A percentile compares a stretch with the other conserved stretches of the same genome.
Evolutionary conservation across 768 basidiomycete species (phyloP).

Genomic region (Pleurotus cornucopiae): DNA sequence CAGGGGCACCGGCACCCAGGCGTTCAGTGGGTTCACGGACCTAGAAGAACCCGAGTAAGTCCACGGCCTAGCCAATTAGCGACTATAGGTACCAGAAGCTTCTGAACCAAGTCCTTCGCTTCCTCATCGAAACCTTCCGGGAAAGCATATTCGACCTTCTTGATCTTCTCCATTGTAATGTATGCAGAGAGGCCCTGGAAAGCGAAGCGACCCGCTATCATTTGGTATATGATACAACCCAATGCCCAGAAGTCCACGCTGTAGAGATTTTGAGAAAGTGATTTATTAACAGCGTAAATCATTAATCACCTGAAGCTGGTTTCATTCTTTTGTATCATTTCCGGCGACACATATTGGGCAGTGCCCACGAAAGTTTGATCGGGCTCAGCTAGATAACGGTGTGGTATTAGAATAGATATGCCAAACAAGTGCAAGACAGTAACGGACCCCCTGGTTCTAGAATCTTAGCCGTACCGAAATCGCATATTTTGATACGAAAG

Average conservation of each 20-base stretch:
- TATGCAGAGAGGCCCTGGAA: conserved; percentile 92
- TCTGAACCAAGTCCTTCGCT: conserved; percentile 76
- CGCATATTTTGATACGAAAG: conserved; percentile 90
- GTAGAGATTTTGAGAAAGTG: conserved; percentile 12
- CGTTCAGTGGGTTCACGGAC: conserved; percentile 31
- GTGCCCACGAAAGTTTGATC: conserved; percentile 83
- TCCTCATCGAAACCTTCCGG: conserved; percentile 81
- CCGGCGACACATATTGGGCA: conserved; percentile 86
- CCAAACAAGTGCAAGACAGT: conserved; percentile 6
- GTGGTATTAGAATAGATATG: conserved; percentile 13
- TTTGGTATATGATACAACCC: conserved; percentile 91
- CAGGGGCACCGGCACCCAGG: conserved; percentile 44
- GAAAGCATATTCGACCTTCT: conserved; percentile 80
- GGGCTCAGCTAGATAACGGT: conserved; percentile 32
- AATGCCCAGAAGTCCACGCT: conserved; percentile 96
- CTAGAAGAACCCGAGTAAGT: conserved; percentile 12
- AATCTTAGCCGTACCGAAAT: conserved; percentile 92
- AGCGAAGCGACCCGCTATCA: conserved; percentile 87
- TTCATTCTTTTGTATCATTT: conserved; percentile 70
- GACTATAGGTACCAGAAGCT: conserved; percentile 58
- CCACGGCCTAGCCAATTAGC: not conserved
- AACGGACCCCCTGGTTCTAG: conserved; percentile 51
- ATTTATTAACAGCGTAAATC: not conserved
- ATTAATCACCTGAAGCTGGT: conserved; percentile 65
- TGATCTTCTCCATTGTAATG: conserved; percentile 93